Conservation (phyloP, 176 grass and related monocot genomes). For the Triticum dicoccoides region DNA sequence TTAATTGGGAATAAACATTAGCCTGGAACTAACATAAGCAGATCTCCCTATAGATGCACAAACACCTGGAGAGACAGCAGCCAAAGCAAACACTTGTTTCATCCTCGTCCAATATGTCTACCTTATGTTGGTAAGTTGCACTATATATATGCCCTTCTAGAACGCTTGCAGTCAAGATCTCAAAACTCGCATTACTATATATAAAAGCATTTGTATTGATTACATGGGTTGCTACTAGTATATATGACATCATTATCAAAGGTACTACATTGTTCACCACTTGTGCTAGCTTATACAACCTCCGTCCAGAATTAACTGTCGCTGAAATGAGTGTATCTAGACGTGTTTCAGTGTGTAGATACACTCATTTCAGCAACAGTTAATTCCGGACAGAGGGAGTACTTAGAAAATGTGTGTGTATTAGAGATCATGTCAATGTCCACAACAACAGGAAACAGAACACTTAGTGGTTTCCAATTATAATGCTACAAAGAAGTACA, state of each 20-base stretch:
- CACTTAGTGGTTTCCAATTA: not conserved
- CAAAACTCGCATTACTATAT: not conserved
- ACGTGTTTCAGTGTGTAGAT: too few relatives aligned
- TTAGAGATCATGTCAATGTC: not conserved
- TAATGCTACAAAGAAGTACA: constrained; percentile 17
- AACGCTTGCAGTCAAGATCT: not conserved
- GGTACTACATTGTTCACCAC: not conserved
- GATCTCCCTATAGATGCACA: constrained; percentile 59
- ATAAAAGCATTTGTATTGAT: not conserved
- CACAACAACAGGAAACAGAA: not conserved
- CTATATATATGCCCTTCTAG: not conserved
- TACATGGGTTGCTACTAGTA: not conserved
- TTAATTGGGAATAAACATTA: constrained; percentile 24
- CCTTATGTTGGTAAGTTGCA: constrained; percentile 74
- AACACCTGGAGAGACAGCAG: constrained; percentile 76
- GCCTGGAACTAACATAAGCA: constrained; percentile 63
- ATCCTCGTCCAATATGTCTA: constrained; percentile 85
- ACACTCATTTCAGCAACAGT: too few relatives aligned
- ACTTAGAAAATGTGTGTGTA: not conserved
- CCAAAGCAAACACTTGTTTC: constrained; percentile 81
- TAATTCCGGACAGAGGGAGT: not conserved
- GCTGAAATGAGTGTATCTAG: too few relatives aligned
- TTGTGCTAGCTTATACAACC: not conserved
- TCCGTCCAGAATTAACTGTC: too few relatives aligned
- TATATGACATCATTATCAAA: not conserved